phyloP scores from a whole-genome alignment of 257 asterid species.

The Solanum medicagineum region DNA sequence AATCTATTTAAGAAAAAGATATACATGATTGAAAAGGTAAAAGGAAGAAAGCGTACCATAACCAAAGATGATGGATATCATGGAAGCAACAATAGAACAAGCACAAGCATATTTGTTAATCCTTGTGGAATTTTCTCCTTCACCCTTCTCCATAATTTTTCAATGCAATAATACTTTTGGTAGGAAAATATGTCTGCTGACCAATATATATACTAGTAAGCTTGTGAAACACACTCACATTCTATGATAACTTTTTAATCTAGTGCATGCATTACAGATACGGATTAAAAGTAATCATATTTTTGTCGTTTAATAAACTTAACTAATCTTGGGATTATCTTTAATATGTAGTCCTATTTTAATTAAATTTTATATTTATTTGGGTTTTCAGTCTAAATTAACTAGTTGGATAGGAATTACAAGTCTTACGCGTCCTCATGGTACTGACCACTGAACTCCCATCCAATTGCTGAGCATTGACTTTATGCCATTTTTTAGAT shows the following conservation, averaged over 20 bases:
- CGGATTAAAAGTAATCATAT: not conserved
- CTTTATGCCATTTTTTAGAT: not conserved
- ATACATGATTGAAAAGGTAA: not conserved
- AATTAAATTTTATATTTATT: not conserved
- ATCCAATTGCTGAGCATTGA: not conserved
- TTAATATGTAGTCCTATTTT: not conserved
- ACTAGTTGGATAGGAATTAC: not conserved
- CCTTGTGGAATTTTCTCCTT: constrained; percentile 4
- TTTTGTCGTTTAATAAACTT: not conserved
- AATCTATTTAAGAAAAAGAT: not conserved
- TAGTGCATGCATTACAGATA: not conserved
- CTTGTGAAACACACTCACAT: not conserved
- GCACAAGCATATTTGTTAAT: constrained; percentile 47
- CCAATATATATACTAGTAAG: no score
- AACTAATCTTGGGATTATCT: not conserved
- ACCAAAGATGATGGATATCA: constrained; percentile 66
- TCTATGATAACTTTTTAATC: not conserved
- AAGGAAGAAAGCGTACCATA: constrained; percentile 27
- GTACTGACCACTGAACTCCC: not conserved
- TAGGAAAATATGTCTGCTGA: no score
- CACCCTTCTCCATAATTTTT: constrained; percentile 8
- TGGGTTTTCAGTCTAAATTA: not conserved
- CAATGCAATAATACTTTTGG: no score
- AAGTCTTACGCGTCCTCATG: not conserved
- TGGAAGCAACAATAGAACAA: constrained; percentile 58